Percentiles rank a stretch among this genome's conserved stretches.
Evolutionary conservation across 768 basidiomycete species (phyloP).

Genomic region (Sarcodon aspratus): DNA sequence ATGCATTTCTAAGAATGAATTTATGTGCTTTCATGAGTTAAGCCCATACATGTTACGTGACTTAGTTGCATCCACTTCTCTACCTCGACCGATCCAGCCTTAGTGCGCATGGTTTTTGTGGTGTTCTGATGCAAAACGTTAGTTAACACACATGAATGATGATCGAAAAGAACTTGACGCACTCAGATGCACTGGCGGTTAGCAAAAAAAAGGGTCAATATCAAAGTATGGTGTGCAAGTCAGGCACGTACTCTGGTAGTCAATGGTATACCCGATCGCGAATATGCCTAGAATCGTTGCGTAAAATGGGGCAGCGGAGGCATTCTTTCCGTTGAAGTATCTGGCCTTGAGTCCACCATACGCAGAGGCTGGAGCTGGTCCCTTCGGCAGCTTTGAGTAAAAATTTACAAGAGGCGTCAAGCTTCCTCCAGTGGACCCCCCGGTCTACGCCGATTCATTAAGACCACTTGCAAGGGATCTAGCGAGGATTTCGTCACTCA

Average conservation of each 20-base stretch:
- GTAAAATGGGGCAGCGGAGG: constrained; percentile 59
- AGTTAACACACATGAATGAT: background rate
- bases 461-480: background rate
- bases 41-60: no score
- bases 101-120: constrained; percentile 89
- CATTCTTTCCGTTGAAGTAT: constrained; percentile 81
- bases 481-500: constrained; percentile 26
- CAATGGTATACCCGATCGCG: constrained; percentile 74
- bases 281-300: constrained; percentile 57
- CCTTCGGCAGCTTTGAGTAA: constrained; percentile 96
- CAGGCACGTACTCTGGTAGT: constrained; percentile 72
- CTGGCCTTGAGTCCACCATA: constrained; percentile 64
- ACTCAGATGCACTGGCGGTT: constrained; percentile 71
- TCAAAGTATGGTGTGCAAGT: background rate
- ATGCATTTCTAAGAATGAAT: no score
- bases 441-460: constrained; percentile 37
- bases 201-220: background rate
- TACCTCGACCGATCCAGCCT: constrained; percentile 4
- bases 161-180: constrained; percentile 19
- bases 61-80: background rate
- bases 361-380: constrained; percentile 48
- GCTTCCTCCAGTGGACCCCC: constrained; percentile 61
- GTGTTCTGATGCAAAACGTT: constrained; percentile 46
- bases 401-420: constrained; percentile 85
- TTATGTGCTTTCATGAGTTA: no score